Percentiles rank a stretch among this genome's conserved stretches.
Conservation (phyloP, 2,329 filamentous ascomycete species). For the Penicillium occitanis region DNA sequence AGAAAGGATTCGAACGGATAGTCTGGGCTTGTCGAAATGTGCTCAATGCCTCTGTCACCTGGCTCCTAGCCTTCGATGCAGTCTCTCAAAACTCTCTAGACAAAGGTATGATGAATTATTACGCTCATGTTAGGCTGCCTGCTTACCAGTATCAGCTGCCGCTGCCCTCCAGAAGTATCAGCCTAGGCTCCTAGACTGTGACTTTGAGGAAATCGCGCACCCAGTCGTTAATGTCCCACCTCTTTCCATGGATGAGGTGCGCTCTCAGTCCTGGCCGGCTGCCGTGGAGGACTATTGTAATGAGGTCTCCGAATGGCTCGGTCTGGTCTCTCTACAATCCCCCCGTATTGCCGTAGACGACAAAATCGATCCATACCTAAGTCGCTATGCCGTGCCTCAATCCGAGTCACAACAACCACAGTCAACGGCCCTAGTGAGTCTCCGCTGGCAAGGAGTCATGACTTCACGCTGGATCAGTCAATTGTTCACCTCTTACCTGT, state of each 20-base stretch:
- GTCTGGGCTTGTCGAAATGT: conserved; percentile 77
- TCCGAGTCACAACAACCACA: conserved; percentile 25
- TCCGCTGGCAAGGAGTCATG: conserved; percentile 48
- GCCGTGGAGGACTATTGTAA: conserved; percentile 61
- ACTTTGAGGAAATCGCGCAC: conserved; percentile 28
- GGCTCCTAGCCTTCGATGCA: conserved; percentile 70
- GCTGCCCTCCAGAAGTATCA: conserved; percentile 36
- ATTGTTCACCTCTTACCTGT: conserved; percentile 40
- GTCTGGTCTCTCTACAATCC: conserved; percentile 51
- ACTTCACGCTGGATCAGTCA: conserved; percentile 41
- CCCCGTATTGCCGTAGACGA: conserved; percentile 40
- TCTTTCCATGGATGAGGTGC: conserved; percentile 30
- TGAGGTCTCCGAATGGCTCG: conserved; percentile 63
- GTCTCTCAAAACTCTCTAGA: conserved; percentile 27
- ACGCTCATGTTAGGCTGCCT: background rate
- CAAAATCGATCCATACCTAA: conserved; percentile 45
- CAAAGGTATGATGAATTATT: conserved; percentile 43
- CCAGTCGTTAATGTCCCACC: conserved; percentile 34
- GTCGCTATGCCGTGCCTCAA: conserved; percentile 43
- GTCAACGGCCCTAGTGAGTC: conserved; percentile 33
- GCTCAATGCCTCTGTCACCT: conserved; percentile 65
- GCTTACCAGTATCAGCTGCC: conserved; percentile 3
- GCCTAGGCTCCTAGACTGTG: conserved; percentile 38
- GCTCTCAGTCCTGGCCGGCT: conserved; percentile 39
- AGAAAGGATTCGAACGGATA: conserved; percentile 77